Evolutionary conservation across 2,329 filamentous ascomycete genomes (phyloP).

Genomic region (Colletotrichum sp.): DNA sequence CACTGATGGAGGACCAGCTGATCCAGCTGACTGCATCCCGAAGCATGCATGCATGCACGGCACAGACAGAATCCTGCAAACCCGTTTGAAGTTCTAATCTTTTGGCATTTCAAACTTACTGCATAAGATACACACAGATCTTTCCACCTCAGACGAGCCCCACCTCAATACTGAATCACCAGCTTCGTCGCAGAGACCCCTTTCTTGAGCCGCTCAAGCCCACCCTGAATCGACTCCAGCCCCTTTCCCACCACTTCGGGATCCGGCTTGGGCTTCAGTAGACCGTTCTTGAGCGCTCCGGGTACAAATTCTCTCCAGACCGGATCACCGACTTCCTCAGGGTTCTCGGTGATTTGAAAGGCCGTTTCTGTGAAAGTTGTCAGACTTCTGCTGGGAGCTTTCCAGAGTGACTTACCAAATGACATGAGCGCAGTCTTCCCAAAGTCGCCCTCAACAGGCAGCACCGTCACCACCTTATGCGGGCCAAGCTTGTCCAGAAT

Average conservation of each 20-base stretch:
- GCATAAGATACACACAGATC: neutral
- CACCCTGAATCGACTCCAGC: neutral
- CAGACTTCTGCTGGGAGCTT: rapidly evolving
- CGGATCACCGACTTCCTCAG: neutral
- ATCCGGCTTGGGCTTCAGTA: neutral
- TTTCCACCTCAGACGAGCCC: neutral
- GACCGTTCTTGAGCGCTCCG: neutral
- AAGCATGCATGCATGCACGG: neutral
- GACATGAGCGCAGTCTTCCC: neutral
- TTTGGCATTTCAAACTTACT: neutral
- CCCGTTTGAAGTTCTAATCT: neutral
- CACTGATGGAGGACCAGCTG: neutral
- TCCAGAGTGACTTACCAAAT: neutral
- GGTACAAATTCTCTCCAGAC: neutral
- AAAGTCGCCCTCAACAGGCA: neutral
- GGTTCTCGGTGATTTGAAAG: neutral
- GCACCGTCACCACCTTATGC: neutral
- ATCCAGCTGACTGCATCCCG: neutral
- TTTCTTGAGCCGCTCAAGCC: neutral
- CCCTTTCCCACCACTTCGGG: neutral
- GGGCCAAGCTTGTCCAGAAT: neutral
- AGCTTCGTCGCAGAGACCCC: neutral
- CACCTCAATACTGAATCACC: neutral
- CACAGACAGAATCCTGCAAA: neutral
- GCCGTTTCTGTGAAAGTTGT: neutral